These are phyloP conservation scores for Umbilicaria muhlenbergii DNA, from an alignment of 495 filamentous ascomycete species.

Conservation along the genomic window DNA sequence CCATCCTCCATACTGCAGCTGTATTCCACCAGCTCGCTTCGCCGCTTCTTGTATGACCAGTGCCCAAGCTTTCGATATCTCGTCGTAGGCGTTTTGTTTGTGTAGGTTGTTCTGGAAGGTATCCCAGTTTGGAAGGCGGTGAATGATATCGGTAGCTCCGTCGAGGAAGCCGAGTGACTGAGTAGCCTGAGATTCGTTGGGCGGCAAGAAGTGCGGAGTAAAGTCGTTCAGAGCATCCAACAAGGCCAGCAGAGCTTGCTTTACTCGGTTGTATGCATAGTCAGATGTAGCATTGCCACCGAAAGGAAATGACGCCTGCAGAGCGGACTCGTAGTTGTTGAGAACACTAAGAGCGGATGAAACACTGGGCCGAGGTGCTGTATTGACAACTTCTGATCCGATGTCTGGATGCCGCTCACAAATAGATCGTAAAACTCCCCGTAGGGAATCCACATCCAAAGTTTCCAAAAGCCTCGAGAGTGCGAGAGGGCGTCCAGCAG, in stretches of 20 bases:
- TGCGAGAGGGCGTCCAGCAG: conserved; percentile 62
- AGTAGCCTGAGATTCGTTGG: conserved; percentile 66
- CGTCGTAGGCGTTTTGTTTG: conserved; percentile 90
- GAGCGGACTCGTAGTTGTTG: conserved; percentile 57
- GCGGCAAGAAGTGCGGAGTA: conserved; percentile 87
- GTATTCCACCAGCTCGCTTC: conserved; percentile 81
- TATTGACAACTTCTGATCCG: conserved; percentile 65
- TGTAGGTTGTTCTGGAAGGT: conserved; percentile 73
- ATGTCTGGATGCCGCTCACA: conserved; percentile 78
- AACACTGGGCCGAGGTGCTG: conserved; percentile 72
- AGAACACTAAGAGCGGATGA: conserved; percentile 65
- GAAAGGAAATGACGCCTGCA: conserved; percentile 73
- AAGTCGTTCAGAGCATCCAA: conserved; percentile 86
- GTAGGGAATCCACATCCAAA: conserved; percentile 64
- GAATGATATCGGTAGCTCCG: conserved; percentile 75
- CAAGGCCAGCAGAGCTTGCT: conserved; percentile 60
- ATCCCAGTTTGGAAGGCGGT: conserved; percentile 76
- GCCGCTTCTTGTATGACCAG: conserved; percentile 81
- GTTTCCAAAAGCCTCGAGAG: conserved; percentile 83
- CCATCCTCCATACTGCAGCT: conserved; percentile 85
- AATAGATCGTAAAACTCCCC: conserved; percentile 68
- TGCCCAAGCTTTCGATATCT: conserved; percentile 86
- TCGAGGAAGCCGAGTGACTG: conserved; percentile 75
- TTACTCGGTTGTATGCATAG: conserved; percentile 88
- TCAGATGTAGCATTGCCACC: conserved; percentile 71